phyloP scores from a whole-genome alignment of 345 rosid genomes.

The Diplotaxis tenuifolia region DNA sequence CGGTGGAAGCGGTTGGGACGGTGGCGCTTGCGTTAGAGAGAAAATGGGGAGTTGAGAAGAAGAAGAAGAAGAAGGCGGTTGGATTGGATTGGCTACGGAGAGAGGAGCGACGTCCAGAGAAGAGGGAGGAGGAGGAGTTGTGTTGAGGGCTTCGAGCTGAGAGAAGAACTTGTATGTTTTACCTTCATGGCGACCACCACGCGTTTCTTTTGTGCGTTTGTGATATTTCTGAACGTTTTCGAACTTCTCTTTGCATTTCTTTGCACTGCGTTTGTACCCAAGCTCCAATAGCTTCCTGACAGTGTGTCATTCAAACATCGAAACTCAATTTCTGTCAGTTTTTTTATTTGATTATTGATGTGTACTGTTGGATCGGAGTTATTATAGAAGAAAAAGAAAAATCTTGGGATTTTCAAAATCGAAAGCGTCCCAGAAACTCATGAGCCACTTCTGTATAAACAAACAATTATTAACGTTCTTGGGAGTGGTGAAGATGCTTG shows the following conservation, averaged over 20 bases:
- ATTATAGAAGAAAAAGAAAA: neutral
- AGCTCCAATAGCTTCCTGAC: constrained; percentile 77
- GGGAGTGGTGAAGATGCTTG: constrained; percentile 39
- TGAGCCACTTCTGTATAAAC: constrained; percentile 30
- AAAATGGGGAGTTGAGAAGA: constrained; percentile 30
- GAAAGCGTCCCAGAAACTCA: constrained; percentile 40
- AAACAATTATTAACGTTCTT: constrained; percentile 18
- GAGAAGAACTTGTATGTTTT: constrained; percentile 78
- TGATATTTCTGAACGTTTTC: constrained; percentile 94
- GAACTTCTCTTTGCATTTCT: constrained; percentile 91
- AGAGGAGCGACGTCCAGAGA: constrained; percentile 60
- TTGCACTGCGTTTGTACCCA: constrained; percentile 76
- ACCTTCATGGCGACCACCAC: constrained; percentile 84
- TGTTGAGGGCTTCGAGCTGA: constrained; percentile 72
- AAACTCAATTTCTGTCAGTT: neutral
- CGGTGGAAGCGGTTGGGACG: constrained; percentile 13
- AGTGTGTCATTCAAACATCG: neutral
- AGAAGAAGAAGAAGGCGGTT: constrained; percentile 29
- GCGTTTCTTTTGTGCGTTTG: constrained; percentile 84
- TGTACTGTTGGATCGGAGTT: constrained; percentile 22
- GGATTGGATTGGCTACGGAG: constrained; percentile 52
- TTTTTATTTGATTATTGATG: neutral
- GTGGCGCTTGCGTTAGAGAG: constrained; percentile 32
- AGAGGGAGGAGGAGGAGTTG: constrained; percentile 23
- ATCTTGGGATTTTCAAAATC: constrained; percentile 60